Conservation (phyloP, 345 rosid genomes). For the Conringia planisiliqua region DNA sequence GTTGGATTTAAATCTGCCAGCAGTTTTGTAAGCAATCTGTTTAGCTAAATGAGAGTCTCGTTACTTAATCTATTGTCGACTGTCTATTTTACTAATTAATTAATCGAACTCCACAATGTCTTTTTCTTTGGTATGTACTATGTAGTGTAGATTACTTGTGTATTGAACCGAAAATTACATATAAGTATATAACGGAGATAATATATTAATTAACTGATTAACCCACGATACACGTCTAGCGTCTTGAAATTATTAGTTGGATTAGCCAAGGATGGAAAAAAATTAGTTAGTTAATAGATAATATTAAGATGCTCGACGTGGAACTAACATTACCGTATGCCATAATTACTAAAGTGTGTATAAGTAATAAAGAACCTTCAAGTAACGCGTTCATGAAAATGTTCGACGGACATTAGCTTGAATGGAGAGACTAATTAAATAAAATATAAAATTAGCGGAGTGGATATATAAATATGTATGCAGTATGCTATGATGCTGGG, state of each 20-base stretch:
- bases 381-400: neutral
- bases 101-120: neutral
- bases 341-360: neutral
- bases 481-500: neutral
- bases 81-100: neutral
- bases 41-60: neutral
- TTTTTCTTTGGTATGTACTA: neutral
- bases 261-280: neutral
- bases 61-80: neutral
- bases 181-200: neutral
- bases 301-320: constrained; percentile 3
- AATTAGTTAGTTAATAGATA: neutral
- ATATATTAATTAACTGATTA: neutral
- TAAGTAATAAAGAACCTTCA: neutral
- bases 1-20: neutral
- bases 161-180: neutral
- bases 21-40: neutral
- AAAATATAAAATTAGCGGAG: neutral
- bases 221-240: neutral
- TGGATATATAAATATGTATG: neutral
- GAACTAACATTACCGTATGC: neutral
- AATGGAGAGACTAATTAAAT: neutral
- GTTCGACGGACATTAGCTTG: neutral
- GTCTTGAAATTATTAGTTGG: neutral
- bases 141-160: neutral